phyloP scores from a whole-genome alignment of 2,329 filamentous ascomycete species.

The Moelleriella libera region DNA sequence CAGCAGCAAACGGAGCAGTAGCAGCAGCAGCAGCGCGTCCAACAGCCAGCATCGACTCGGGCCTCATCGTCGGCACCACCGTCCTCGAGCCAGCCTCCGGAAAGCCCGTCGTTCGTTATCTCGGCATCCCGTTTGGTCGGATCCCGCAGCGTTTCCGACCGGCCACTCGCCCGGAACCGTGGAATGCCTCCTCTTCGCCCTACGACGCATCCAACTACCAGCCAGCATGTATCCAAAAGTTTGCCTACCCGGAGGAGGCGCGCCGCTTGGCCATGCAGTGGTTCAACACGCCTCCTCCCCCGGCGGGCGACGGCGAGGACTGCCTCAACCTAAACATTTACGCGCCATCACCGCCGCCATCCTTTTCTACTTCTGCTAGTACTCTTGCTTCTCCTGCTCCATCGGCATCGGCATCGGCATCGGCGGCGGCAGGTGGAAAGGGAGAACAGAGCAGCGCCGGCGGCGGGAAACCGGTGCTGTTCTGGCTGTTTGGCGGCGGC shows the following conservation, averaged over 20 bases:
- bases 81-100: background rate
- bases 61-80: background rate
- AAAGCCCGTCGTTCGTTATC: background rate
- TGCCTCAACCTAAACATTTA: background rate
- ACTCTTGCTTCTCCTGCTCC: too few species aligned
- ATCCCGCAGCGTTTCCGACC: background rate
- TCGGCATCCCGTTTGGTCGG: background rate
- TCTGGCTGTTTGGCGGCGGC: slow-evolving; percentile 4
- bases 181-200: background rate
- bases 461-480: background rate
- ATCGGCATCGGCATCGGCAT: too few species aligned
- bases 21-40: background rate
- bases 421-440: too few species aligned
- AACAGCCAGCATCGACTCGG: background rate
- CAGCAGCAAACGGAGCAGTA: background rate
- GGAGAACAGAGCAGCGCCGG: too few species aligned
- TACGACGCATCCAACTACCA: background rate
- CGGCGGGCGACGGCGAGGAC: background rate
- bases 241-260: background rate
- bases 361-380: background rate
- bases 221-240: slow-evolving; percentile 1
- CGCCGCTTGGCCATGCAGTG: background rate
- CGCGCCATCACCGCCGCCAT: background rate
- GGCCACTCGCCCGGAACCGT: background rate
- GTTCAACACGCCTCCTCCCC: slow-evolving; percentile 1